Base-by-base conservation (phyloP, 371 early-diverging fungal genomes). In the Actinomortierella wolfii region DNA sequence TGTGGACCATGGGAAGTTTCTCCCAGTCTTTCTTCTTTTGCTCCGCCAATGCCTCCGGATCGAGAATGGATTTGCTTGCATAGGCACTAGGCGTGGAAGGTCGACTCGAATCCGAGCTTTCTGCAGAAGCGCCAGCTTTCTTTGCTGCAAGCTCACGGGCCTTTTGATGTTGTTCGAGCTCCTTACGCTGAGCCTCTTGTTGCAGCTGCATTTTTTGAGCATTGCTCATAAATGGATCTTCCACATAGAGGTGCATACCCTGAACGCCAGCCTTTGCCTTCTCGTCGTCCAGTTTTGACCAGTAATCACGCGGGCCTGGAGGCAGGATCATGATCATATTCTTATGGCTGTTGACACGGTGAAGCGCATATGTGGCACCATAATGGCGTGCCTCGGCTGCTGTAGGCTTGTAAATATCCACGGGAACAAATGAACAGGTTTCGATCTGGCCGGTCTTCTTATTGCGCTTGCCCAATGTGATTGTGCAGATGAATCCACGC, bases 301-400 rank as follows among this genome's bases (percentile, higher is more conserved):
- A 95, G 41, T 86, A 84, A 46, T 84, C 85, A 13, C 92, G 82
- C 64, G 88, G 87, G 8, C 78, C 70, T 0, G 92, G 93, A 8
- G 95, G 95, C 23, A 95, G 79, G 41, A 90, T 83, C 43, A 85
- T 84, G 60, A 89, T 71, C 69, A 93, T 63, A 25, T 86, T 83
- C 75, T 87, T 86, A 51, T 91, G 84, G 2, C 91, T 91, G 49
- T 82, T 83, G 57, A 94, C 79, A 50, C 92, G 83, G 66, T 92
- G 91, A n/a, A 95, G 81, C 7, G 87, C 88, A 79, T 86, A 94
- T 0, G 95, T 95, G 0, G 93, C 92, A 0, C 88, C 91, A 51
- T 86, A 68, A 59, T 94, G 94, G 40, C 90, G 84, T 3, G 94
- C 95, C 59, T 92, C 91, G 7, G 82, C 61, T 0, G 91, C 80